These are phyloP conservation scores for Malus sylvestris DNA, from an alignment of 306 rosid genomes.

Conservation along the genomic window DNA sequence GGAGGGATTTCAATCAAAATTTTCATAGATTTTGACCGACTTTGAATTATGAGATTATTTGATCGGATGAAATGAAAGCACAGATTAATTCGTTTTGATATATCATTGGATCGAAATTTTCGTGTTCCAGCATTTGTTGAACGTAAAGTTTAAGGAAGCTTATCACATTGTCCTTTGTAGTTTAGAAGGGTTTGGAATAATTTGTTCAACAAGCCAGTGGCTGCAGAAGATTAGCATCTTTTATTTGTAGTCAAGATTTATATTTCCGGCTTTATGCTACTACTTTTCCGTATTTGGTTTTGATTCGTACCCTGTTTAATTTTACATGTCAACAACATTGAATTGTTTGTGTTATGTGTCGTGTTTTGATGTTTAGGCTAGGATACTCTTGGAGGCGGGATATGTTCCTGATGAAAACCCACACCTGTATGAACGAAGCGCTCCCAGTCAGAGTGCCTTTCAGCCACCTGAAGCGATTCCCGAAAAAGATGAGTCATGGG, in stretches of 20 bases:
- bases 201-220: neutral
- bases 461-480: slow-evolving; percentile 29
- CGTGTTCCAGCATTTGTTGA: neutral
- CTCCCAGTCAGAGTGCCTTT: slow-evolving; percentile 21
- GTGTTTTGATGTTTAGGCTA: slow-evolving; percentile 50
- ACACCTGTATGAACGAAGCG: slow-evolving; percentile 24
- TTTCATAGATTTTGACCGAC: neutral
- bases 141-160: neutral
- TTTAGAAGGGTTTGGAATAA: neutral
- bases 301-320: neutral
- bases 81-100: neutral
- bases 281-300: neutral
- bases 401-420: slow-evolving; percentile 37
- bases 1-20: neutral
- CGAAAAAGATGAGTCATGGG: slow-evolving; percentile 21
- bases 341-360: neutral
- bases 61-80: neutral
- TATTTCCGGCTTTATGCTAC: neutral
- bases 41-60: neutral
- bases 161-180: neutral
- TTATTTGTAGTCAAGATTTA: neutral
- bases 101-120: neutral
- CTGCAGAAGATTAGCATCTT: neutral
- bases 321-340: neutral
- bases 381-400: slow-evolving; percentile 60